Base-by-base conservation (phyloP, 2,329 filamentous ascomycete genomes). In the Pseudopithomyces chartarum region DNA sequence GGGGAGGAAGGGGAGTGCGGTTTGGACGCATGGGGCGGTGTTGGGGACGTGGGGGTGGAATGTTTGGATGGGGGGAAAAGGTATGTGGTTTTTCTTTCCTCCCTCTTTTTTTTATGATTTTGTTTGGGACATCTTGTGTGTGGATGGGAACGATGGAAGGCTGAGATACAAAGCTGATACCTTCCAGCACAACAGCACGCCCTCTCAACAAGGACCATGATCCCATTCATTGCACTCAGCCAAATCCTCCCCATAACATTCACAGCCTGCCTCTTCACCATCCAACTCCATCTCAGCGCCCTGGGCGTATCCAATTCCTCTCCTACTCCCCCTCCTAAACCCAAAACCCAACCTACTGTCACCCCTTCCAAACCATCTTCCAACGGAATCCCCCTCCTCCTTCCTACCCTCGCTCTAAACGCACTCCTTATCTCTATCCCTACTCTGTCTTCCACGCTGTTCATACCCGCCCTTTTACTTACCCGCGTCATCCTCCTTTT, bases 31-130 rank as follows among this genome's bases (percentile, higher is more conserved):
- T 40, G 38, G 58, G 0, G 65, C 63, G 3, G 58, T 74, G 2
- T 40, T 70, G 2, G 66, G 44, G 17, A 73, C 65, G 0, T 73
- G 69, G 67, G 65, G 63, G 10, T 74, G 72, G 72, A 65, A 65
- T 12, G 53, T 74, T 1, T 71, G 66, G 62, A 64, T 73, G 34
- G 65, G 54, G 1, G 46, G 51, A 4, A 71, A 71, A 64, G 67
- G 69, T 71, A 54, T 39, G 6, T 6, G 8, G 15, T 17, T 2
- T 23, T 38, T 15, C 11, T 15, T 34, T 20, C 0, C 2, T 22
- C 6, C 7, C 17, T 29, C 5, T 29, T 29, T 8, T 29, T 4
- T 29, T 29, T 8, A 29, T 29, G 26, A 5, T 4, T 29, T 29
- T 29, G 8, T 29, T 29, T 29, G 26, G 26, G 8, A 29, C 8